Percentiles rank a stretch among this genome's conserved stretches.
Evolutionary conservation across 176 grass and related monocot species (phyloP).

Genomic region (Triticum turgidum): DNA sequence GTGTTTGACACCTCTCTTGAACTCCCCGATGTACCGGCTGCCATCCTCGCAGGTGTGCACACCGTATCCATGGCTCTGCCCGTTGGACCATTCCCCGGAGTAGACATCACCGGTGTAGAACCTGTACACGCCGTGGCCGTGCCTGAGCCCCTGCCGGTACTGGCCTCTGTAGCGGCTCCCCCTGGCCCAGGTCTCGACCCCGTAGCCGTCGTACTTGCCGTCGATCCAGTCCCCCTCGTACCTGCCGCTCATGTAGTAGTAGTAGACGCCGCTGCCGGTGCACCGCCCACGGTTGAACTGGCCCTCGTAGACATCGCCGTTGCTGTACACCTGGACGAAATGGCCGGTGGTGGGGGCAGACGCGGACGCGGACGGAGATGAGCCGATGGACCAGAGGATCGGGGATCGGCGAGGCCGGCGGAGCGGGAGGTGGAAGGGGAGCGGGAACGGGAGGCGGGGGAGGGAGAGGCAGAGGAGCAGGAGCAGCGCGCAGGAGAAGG

Average conservation of each 20-base stretch:
- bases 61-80: conserved; percentile 90
- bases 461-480: conserved; percentile 81
- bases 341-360: conserved; percentile 63
- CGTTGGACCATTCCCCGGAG: conserved; percentile 94
- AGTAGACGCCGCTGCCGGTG: conserved; percentile 93
- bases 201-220: conserved; percentile 86
- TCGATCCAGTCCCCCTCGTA: conserved; percentile 95
- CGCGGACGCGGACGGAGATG: conserved; percentile 37
- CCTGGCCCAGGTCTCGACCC: conserved; percentile 97
- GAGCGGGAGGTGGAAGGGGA: conserved; percentile 36
- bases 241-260: conserved; percentile 99
- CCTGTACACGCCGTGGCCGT: conserved; percentile 89
- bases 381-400: conserved; percentile 96
- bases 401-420: conserved; percentile 55
- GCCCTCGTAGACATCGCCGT: conserved; percentile 93
- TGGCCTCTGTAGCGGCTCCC: conserved; percentile 94
- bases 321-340: conserved; percentile 89
- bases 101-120: conserved; percentile 98
- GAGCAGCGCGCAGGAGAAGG: conserved; percentile 85
- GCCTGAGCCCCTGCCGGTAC: conserved; percentile 85
- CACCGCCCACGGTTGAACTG: conserved; percentile 76
- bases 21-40: conserved; percentile 91
- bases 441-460: conserved; percentile 58
- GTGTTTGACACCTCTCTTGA: conserved; percentile 98
- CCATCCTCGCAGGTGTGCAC: conserved; percentile 97